Conservation (phyloP, 768 basidiomycete genomes). For the Clitopilus passeckerianus region DNA sequence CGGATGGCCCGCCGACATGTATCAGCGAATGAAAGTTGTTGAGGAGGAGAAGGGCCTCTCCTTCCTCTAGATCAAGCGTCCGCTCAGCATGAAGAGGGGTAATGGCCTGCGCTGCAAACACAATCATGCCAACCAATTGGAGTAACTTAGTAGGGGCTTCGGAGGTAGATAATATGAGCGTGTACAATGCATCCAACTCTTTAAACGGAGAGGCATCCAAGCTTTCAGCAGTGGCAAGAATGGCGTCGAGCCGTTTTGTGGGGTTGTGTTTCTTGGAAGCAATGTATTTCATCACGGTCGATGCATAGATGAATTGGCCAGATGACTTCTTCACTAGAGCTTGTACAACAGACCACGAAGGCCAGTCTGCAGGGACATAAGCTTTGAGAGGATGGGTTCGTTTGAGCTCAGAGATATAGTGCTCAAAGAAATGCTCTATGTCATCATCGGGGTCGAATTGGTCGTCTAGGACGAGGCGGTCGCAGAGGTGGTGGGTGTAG, state of each 20-base stretch:
- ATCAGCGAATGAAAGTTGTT: neutral
- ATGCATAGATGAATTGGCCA: slow-evolving; percentile 4
- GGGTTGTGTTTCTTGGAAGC: neutral
- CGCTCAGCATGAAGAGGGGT: neutral
- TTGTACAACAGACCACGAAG: neutral
- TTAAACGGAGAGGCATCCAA: neutral
- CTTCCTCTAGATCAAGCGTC: neutral
- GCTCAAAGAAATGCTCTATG: neutral
- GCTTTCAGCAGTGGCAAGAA: neutral
- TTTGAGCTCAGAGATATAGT: neutral
- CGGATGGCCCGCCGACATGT: neutral
- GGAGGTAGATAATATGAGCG: neutral
- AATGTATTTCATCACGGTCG: neutral
- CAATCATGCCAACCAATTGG: neutral
- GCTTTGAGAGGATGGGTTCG: neutral
- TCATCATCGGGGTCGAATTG: neutral
- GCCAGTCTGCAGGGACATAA: neutral
- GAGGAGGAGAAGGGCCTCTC: neutral
- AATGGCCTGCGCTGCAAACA: neutral
- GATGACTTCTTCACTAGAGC: neutral
- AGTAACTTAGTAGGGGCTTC: neutral
- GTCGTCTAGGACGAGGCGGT: neutral
- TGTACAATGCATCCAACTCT: neutral
- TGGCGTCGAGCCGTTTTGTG: neutral
- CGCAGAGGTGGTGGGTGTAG: neutral